A percentile compares a stretch with the other conserved stretches of the same genome.
phyloP scores from a whole-genome alignment of 805 yeast species.

The Dipodascopsis uninucleata region DNA sequence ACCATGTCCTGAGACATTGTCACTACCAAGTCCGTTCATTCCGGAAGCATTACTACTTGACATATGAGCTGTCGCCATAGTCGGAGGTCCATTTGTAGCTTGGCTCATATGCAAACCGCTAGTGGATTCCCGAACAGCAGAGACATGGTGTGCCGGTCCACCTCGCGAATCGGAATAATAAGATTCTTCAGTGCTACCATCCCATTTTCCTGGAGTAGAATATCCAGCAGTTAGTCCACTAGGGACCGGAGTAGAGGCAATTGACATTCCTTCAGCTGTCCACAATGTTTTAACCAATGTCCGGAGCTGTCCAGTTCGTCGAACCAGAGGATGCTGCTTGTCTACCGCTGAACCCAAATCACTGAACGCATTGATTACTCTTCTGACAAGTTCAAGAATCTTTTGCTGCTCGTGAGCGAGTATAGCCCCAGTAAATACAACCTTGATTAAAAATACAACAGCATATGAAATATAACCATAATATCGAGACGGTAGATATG shows the following conservation, averaged over 20 bases:
- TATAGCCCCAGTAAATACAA: conserved; percentile 30
- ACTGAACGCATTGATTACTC: conserved; percentile 12
- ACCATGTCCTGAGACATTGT: no score
- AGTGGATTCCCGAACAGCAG: no score
- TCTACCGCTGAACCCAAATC: conserved; percentile 12
- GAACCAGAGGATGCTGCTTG: conserved; percentile 19
- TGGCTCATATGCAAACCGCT: background rate
- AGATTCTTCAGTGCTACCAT: background rate
- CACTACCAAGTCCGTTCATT: no score
- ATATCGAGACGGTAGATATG: conserved; percentile 28
- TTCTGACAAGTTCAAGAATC: conserved; percentile 12
- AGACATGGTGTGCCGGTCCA: no score
- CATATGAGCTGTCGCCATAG: background rate
- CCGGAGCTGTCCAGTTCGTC: conserved; percentile 16
- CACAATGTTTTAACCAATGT: conserved; percentile 19
- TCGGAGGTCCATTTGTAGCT: background rate
- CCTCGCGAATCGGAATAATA: conserved; percentile 1
- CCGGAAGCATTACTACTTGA: no score
- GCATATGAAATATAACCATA: conserved; percentile 28
- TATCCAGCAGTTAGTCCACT: background rate
- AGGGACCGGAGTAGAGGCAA: background rate
- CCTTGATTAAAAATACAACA: conserved; percentile 29
- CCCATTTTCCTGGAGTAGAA: background rate
- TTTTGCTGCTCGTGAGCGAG: conserved; percentile 17
- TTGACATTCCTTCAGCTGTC: conserved; percentile 15